phyloP scores from a whole-genome alignment of 768 basidiomycete genomes.

The Candolleomyces efflorescens region DNA sequence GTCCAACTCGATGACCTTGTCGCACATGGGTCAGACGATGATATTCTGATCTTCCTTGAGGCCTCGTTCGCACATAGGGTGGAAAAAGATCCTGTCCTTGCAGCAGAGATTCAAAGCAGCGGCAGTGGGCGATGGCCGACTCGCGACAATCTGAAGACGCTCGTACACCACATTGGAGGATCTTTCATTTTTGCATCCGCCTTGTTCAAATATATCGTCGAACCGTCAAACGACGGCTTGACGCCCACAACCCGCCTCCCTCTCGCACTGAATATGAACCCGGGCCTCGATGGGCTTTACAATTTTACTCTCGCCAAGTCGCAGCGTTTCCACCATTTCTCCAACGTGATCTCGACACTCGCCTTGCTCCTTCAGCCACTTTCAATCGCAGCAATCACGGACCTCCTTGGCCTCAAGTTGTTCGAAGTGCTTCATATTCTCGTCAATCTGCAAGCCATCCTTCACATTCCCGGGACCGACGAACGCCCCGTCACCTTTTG shows the following conservation, averaged over 20 bases:
- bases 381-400: not conserved
- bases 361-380: not conserved
- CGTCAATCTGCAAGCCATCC: not conserved
- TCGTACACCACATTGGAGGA: not conserved
- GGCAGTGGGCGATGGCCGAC: not conserved
- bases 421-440: not conserved
- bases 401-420: not conserved
- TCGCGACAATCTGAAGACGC: no score
- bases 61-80: not conserved
- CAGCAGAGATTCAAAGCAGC: not conserved
- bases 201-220: not conserved
- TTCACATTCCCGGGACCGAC: not conserved
- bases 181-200: conserved; percentile 18
- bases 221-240: not conserved
- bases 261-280: not conserved
- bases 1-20: not conserved
- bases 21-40: not conserved
- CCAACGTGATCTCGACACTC: not conserved
- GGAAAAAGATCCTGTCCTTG: not conserved
- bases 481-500: not conserved
- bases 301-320: not conserved
- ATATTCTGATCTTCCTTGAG: not conserved
- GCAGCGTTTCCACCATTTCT: not conserved
- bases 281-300: not conserved
- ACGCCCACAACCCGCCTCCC: not conserved